These are phyloP conservation scores for Colletotrichum siamense DNA, from an alignment of 2,329 filamentous ascomycete genomes.

Conservation along the genomic window DNA sequence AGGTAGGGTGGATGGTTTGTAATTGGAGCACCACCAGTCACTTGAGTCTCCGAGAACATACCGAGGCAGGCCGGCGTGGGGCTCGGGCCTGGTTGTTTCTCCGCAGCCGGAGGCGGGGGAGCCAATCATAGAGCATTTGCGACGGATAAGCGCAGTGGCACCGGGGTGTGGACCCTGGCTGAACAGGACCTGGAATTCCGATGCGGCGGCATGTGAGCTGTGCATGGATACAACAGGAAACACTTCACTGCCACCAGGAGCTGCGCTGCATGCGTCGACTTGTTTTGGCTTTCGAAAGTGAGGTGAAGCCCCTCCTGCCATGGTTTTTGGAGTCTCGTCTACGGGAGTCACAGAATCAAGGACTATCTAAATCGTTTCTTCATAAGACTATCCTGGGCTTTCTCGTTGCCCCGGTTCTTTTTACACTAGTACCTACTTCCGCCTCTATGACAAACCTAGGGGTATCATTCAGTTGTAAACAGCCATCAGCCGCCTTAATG, in stretches of 20 bases:
- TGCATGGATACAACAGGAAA: not conserved
- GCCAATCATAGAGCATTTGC: not conserved
- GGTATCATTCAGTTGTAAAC: constrained; percentile 7
- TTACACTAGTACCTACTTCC: not conserved
- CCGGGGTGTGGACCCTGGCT: not conserved
- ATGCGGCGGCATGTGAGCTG: constrained; percentile 15
- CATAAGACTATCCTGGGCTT: not conserved
- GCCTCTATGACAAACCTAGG: not conserved
- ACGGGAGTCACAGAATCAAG: not conserved
- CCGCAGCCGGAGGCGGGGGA: constrained; percentile 20
- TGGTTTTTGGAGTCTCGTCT: not conserved
- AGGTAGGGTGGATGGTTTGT: not conserved
- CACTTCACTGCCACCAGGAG: not conserved
- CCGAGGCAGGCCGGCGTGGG: constrained; percentile 20
- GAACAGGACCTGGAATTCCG: not conserved
- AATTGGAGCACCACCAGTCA: not conserved
- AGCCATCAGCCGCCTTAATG: not conserved
- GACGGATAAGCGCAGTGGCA: not conserved
- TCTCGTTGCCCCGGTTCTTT: not conserved
- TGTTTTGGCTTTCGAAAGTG: not conserved
- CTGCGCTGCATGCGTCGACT: not conserved
- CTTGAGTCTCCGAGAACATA: constrained; percentile 14
- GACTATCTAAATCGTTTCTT: not conserved
- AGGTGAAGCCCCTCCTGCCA: not conserved
- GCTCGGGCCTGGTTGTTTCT: constrained; percentile 14